These are phyloP conservation scores for Ramaria rubella DNA, from an alignment of 768 basidiomycete species.

Conservation along the genomic window DNA sequence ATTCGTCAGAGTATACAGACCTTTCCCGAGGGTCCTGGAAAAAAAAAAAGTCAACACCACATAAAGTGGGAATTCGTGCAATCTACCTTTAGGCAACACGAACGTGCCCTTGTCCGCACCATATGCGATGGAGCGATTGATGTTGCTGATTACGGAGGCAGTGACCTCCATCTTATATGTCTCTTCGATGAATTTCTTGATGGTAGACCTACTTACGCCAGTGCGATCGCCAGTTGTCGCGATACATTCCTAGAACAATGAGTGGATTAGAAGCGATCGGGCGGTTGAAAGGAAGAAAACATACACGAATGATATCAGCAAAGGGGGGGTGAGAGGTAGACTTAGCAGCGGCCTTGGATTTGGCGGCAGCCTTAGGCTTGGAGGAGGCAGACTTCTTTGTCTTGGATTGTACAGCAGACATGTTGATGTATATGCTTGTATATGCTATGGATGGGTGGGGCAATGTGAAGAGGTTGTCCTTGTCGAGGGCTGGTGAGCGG, in stretches of 20 bases:
- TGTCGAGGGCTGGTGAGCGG: too few species aligned
- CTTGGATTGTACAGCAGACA: conserved; percentile 8
- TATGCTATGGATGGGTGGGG: background rate
- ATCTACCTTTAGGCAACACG: conserved; percentile 77
- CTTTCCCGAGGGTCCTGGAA: background rate
- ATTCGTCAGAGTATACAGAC: background rate
- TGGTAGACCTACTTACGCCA: conserved; percentile 69
- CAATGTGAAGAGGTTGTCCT: background rate
- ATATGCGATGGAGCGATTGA: conserved; percentile 72
- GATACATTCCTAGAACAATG: conserved; percentile 59
- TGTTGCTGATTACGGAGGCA: conserved; percentile 68
- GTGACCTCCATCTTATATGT: conserved; percentile 78
- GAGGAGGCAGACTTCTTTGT: conserved; percentile 11
- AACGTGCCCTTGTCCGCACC: conserved; percentile 82
- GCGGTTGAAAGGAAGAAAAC: conserved; percentile 10
- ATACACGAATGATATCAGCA: conserved; percentile 36
- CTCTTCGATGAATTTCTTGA: conserved; percentile 86
- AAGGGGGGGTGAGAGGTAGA: conserved; percentile 30
- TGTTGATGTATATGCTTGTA: background rate
- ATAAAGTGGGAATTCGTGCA: background rate
- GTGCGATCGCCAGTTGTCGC: conserved; percentile 51
- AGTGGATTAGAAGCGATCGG: background rate
- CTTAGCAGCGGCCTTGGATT: conserved; percentile 24
- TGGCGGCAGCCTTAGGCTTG: conserved; percentile 10
- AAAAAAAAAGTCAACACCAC: background rate